These are phyloP conservation scores for Pachyrhizus erosus DNA, from an alignment of 306 rosid genomes.

Conservation along the genomic window DNA sequence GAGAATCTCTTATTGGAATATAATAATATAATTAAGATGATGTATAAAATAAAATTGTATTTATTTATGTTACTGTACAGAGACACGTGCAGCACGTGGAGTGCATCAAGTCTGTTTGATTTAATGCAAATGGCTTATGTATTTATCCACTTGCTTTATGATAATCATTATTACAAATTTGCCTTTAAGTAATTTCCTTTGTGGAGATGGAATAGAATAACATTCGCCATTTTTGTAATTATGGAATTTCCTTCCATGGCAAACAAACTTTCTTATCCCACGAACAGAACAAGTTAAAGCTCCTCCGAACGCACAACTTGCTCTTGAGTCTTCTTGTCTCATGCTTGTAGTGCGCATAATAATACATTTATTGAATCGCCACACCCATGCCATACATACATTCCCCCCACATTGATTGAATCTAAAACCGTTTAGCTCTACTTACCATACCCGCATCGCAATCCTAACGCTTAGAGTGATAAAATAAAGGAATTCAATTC, in stretches of 20 bases:
- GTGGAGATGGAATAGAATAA: too few species aligned
- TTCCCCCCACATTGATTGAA: not conserved
- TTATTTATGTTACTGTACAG: not conserved
- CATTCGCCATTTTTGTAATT: not conserved
- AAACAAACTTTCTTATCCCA: not conserved
- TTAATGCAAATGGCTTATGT: not conserved
- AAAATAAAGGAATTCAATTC: too few species aligned
- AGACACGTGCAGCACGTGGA: constrained; percentile 41
- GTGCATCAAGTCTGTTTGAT: not conserved
- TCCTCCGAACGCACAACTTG: too few species aligned
- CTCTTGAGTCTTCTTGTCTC: too few species aligned
- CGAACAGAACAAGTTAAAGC: too few species aligned
- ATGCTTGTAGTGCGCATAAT: too few species aligned
- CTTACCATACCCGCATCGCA: not conserved
- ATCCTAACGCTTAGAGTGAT: too few species aligned
- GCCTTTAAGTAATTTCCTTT: not conserved
- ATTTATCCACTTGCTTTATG: not conserved
- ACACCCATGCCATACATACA: constrained; percentile 16
- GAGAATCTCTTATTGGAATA: constrained; percentile 42
- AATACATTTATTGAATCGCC: constrained; percentile 50
- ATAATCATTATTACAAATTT: not conserved
- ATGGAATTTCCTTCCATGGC: not conserved
- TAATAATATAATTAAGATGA: not conserved
- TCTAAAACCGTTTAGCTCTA: not conserved
- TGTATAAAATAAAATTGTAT: not conserved